phyloP scores from a whole-genome alignment of 306 rosid genomes.

The Cucurbita ficifolia region DNA sequence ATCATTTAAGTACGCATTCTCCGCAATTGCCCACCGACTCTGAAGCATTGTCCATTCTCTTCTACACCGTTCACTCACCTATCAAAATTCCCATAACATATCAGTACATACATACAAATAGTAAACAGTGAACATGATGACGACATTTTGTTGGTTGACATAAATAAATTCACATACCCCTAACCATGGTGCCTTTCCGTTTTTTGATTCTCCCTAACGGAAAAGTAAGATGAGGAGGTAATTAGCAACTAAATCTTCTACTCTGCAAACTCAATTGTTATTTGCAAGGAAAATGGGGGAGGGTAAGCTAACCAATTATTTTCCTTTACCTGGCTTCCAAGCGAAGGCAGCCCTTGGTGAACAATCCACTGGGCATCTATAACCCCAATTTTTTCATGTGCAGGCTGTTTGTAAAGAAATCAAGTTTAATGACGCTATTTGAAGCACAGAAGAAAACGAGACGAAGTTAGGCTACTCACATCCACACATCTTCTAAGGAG shows the following conservation, averaged over 20 bases:
- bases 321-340: slow-evolving; percentile 64
- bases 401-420: slow-evolving; percentile 43
- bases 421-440: background rate
- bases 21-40: slow-evolving; percentile 54
- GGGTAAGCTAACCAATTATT: background rate
- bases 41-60: slow-evolving; percentile 92
- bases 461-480: slow-evolving; percentile 26
- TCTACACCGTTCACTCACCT: slow-evolving; percentile 90
- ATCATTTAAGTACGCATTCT: slow-evolving; percentile 45
- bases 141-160: background rate
- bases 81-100: slow-evolving; percentile 8
- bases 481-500: slow-evolving; percentile 87
- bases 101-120: background rate
- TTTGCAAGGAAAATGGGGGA: background rate
- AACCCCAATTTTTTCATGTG: slow-evolving; percentile 94
- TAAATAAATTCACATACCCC: slow-evolving; percentile 39
- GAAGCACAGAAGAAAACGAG: background rate
- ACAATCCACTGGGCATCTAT: slow-evolving; percentile 92
- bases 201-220: slow-evolving; percentile 57
- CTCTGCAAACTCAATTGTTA: background rate
- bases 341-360: slow-evolving; percentile 81
- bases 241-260: background rate
- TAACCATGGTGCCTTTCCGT: slow-evolving; percentile 68
- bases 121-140: background rate
- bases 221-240: background rate